Evolutionary conservation across 2,329 filamentous ascomycete species (phyloP).

Genomic region (Arthroderma sp.): DNA sequence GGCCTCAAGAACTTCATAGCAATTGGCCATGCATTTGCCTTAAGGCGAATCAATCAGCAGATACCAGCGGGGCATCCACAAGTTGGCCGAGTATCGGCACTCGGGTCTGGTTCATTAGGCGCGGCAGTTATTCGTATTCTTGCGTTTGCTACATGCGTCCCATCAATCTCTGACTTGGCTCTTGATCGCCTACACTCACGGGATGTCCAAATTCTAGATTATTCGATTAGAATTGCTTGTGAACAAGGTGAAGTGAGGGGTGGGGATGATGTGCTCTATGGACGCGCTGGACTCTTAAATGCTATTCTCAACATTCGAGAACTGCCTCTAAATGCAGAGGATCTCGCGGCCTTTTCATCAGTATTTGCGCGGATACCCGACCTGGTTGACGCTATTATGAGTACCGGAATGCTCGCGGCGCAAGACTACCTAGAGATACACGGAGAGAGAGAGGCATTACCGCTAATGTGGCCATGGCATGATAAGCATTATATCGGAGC

Average conservation of each 20-base stretch:
- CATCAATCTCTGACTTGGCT: constrained; percentile 4
- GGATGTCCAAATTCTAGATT: constrained; percentile 18
- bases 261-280: constrained; percentile 27
- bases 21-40: constrained; percentile 18
- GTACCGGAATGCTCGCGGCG: constrained; percentile 21
- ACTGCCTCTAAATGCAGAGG: constrained; percentile 14
- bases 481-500: constrained; percentile 24
- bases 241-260: constrained; percentile 21
- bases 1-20: constrained; percentile 7
- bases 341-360: constrained; percentile 12
- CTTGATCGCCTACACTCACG: constrained; percentile 13
- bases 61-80: constrained; percentile 3
- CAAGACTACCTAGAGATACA: constrained; percentile 19
- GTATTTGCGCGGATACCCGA: constrained; percentile 19
- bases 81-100: constrained; percentile 19
- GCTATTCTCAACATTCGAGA: constrained; percentile 22
- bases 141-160: constrained; percentile 8
- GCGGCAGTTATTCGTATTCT: constrained; percentile 19
- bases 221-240: constrained; percentile 19
- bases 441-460: constrained; percentile 20
- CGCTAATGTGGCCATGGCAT: constrained; percentile 30
- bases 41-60: constrained; percentile 16
- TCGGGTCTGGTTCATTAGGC: constrained; percentile 20
- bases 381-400: constrained; percentile 22
- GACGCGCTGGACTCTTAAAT: constrained; percentile 27